A percentile compares a stretch with the other conserved stretches of the same genome.
Conservation (phyloP, 169 alveolate genomes). For the Cryptosporidium viatorum region DNA sequence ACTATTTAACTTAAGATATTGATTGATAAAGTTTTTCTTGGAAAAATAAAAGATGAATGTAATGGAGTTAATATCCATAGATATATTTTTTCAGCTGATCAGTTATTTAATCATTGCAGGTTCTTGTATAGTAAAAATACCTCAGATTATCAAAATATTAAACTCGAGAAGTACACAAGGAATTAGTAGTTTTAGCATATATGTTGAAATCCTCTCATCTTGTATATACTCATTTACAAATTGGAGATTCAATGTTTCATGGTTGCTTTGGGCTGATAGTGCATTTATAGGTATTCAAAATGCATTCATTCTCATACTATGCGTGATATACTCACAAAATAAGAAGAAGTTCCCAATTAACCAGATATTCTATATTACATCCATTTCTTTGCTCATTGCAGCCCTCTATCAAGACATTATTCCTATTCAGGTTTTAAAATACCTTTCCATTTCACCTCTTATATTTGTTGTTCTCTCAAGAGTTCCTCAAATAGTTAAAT, state of each 20-base stretch:
- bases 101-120: conserved; percentile 56
- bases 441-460: conserved; percentile 58
- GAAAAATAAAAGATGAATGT: background rate
- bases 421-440: conserved; percentile 16
- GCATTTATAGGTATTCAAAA: conserved; percentile 62
- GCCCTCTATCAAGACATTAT: conserved; percentile 34
- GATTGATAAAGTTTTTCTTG: background rate
- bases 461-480: conserved; percentile 63
- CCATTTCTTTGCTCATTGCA: conserved; percentile 23
- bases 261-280: conserved; percentile 70
- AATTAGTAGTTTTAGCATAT: conserved; percentile 64
- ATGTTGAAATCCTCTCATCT: conserved; percentile 53
- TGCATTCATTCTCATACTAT: conserved; percentile 28
- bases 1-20: background rate
- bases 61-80: background rate
- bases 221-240: conserved; percentile 61
- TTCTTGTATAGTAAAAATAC: conserved; percentile 67
- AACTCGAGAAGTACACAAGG: conserved; percentile 62
- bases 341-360: conserved; percentile 1
- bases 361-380: conserved; percentile 43
- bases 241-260: conserved; percentile 45
- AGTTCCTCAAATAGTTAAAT: conserved; percentile 68
- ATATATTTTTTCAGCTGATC: conserved; percentile 14
- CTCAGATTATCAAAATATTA: conserved; percentile 52
- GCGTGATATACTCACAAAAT: conserved; percentile 25